Evolutionary conservation across 805 yeast genomes (phyloP), one percentile per base, ranked within the genome.

Genomic region (Pichia exigua): DNA sequence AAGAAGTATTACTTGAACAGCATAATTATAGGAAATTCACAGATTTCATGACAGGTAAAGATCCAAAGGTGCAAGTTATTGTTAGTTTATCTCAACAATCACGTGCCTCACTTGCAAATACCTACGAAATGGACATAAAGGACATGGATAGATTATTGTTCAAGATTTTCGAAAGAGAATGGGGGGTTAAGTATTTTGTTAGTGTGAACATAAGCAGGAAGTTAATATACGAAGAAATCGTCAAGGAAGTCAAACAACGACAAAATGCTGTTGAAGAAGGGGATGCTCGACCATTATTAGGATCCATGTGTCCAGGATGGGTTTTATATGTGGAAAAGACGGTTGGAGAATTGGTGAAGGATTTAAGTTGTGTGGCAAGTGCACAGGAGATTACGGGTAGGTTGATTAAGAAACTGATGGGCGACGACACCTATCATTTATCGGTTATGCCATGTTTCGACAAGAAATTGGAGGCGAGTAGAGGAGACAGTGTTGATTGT

Each of bases 391-490:
- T 92, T 48, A 88, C 97, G 0, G 98, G 98, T 0, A 72, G 81
- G 20, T 58, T 91, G 22, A 66, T 92, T 48, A 91, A 91, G 64
- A 65, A 73, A 18, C 62, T 82, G 24, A 64, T 72, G 3, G 61
- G 74, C 2, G 52, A 53, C n/a, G 73, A 74, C 18, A 62, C 90
- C 0, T 94, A 88, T 63, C 97, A 92, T 65, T 68, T 94, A 50
- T 78, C 94, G 9, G 73, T 94, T 21, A 92, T 92, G 98, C 98
- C 99, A 2, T 92, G 98, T 61, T 94, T 94, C 65, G 99, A 94
- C 66, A 94, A 94, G 69, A 94, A 94, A 66, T 75, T 91, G 42
- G 99, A 94, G 70, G 94, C 97, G 27, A 90, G 96, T 4, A 75
- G 98, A 55, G 62, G 55, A 11, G 65, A 63, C 13, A 96, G 89